Evolutionary conservation across 169 alveolate species (phyloP).

Genomic region (Cryptosporidium ryanae): DNA sequence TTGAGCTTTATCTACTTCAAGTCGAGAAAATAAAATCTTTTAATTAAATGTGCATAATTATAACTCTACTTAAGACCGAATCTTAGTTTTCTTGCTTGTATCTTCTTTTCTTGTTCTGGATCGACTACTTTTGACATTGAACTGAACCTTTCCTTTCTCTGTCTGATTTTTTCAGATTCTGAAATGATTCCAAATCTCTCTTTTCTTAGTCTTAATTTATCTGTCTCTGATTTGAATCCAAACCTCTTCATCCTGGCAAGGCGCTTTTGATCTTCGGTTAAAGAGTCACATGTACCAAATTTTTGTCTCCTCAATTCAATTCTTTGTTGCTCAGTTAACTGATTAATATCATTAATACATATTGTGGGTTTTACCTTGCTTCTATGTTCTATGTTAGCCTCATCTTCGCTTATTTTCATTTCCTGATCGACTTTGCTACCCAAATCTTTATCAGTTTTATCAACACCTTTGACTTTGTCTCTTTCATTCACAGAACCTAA

Average conservation of each 20-base stretch:
- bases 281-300: conserved; percentile 18
- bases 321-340: conserved; percentile 43
- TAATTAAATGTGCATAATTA: background rate
- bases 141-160: conserved; percentile 61
- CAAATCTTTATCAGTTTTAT: background rate
- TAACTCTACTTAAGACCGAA: conserved; percentile 54
- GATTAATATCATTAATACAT: conserved; percentile 30
- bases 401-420: background rate
- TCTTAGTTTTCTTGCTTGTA: conserved; percentile 59
- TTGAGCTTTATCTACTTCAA: background rate
- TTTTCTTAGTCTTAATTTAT: conserved; percentile 31
- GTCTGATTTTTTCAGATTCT: conserved; percentile 38
- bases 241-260: conserved; percentile 52
- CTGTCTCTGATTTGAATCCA: conserved; percentile 28
- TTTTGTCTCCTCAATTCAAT: conserved; percentile 68
- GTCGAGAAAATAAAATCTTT: background rate
- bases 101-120: conserved; percentile 57
- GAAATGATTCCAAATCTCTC: conserved; percentile 53
- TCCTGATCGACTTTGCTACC: background rate
- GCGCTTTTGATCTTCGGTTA: conserved; percentile 37
- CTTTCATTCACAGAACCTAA: background rate
- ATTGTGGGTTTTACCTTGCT: conserved; percentile 1
- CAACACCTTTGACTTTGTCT: background rate
- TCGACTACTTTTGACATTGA: conserved; percentile 6
- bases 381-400: too few relatives aligned